Conservation (phyloP, 352 stramenopile species). For the Pythium oligandrum region DNA sequence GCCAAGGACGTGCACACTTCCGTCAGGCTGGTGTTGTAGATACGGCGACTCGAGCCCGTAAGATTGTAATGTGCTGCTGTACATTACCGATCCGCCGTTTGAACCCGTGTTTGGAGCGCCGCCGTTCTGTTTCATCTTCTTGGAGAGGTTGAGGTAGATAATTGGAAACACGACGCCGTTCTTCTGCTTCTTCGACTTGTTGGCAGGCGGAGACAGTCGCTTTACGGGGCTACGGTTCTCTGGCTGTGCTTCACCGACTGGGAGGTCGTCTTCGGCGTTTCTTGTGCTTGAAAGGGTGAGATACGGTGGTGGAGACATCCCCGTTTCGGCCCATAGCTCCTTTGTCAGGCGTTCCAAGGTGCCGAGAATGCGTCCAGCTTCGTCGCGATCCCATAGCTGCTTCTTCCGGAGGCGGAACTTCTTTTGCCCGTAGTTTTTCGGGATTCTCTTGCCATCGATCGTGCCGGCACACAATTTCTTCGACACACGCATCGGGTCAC, state of each 20-base stretch:
- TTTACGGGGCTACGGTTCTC: conserved; percentile 17
- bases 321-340: conserved; percentile 55
- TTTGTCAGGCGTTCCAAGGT: conserved; percentile 46
- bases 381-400: conserved; percentile 40
- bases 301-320: conserved; percentile 37
- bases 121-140: conserved; percentile 39
- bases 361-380: conserved; percentile 31
- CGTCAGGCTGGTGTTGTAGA: conserved; percentile 9
- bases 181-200: conserved; percentile 48
- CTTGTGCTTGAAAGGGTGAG: conserved; percentile 65
- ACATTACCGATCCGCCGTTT: background rate
- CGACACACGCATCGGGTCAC: conserved; percentile 75
- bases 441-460: conserved; percentile 62
- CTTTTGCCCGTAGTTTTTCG: conserved; percentile 78
- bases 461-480: conserved; percentile 75
- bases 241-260: conserved; percentile 1
- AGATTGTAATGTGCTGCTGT: conserved; percentile 6
- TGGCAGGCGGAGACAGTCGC: conserved; percentile 25
- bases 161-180: conserved; percentile 50
- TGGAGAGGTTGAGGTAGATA: conserved; percentile 80
- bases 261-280: conserved; percentile 30
- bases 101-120: too few relatives aligned
- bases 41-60: conserved; percentile 10
- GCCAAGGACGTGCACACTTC: conserved; percentile 6
- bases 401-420: conserved; percentile 75